These are phyloP conservation scores for Oemleria cerasiformis DNA, from an alignment of 306 rosid genomes.

Conservation along the genomic window DNA sequence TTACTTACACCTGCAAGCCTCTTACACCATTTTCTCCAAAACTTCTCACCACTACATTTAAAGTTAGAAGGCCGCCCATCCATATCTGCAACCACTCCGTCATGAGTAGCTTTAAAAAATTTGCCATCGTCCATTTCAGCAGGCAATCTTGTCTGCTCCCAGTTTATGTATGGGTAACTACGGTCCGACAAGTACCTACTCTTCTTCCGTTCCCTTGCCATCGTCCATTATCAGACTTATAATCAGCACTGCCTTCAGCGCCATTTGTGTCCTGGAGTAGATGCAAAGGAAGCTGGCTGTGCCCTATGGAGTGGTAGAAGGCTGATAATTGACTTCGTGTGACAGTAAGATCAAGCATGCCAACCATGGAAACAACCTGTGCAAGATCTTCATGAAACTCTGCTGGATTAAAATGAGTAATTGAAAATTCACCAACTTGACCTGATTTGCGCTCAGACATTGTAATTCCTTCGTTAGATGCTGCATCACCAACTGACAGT, in stretches of 20 bases:
- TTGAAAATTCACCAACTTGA: conserved; percentile 36
- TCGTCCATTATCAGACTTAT: conserved; percentile 1
- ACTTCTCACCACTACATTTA: conserved; percentile 51
- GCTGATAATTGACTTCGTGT: conserved; percentile 40
- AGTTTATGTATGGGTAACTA: conserved; percentile 66
- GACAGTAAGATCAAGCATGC: conserved; percentile 34
- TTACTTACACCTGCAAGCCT: conserved; percentile 37
- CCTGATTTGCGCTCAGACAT: conserved; percentile 9
- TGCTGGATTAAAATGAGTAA: conserved; percentile 30
- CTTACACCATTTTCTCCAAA: conserved; percentile 63
- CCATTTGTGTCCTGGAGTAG: conserved; percentile 30
- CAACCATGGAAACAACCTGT: conserved; percentile 28
- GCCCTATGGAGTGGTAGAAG: conserved; percentile 40
- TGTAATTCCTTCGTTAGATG: conserved; percentile 17
- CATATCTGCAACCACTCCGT: conserved; percentile 23
- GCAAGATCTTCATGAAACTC: conserved; percentile 39
- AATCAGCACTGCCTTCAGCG: conserved; percentile 14
- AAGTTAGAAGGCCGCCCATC: conserved; percentile 26
- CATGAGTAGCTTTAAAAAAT: conserved; percentile 24
- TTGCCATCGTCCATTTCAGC: conserved; percentile 33
- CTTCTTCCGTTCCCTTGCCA: conserved; percentile 67
- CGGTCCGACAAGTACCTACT: conserved; percentile 84
- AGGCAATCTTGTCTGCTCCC: conserved; percentile 34
- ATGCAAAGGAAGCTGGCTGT: conserved; percentile 42
- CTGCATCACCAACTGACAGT: conserved; percentile 14